Evolutionary conservation across 1,284 basidiomycete species (phyloP).

Genomic region (Sphagnurus paluster): DNA sequence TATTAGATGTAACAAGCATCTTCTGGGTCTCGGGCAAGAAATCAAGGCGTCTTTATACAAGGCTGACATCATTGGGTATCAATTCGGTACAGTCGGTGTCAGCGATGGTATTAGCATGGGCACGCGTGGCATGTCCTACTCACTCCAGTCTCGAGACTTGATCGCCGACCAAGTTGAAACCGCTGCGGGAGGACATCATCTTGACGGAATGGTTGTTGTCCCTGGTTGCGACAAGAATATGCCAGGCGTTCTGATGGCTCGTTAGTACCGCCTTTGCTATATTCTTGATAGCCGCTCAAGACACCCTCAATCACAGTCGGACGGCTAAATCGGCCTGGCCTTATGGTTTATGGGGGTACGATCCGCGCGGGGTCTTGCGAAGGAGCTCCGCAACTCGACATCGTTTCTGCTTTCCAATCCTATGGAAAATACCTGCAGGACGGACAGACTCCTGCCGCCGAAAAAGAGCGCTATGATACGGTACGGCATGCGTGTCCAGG

Average conservation of each 20-base stretch:
- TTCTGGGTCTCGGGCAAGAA: conserved; percentile 85
- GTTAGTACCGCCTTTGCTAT: conserved; percentile 52
- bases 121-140: conserved; percentile 90
- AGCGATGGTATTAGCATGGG: conserved; percentile 99
- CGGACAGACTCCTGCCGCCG: conserved; percentile 82
- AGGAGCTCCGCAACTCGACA: conserved; percentile 79
- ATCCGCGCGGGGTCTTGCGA: conserved; percentile 90
- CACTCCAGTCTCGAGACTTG: conserved; percentile 92
- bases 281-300: conserved; percentile 19
- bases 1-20: conserved; percentile 86
- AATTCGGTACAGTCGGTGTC: conserved; percentile 96
- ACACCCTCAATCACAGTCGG: conserved; percentile 58
- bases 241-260: conserved; percentile 93
- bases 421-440: conserved; percentile 93
- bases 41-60: conserved; percentile 81
- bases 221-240: conserved; percentile 99
- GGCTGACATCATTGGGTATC: conserved; percentile 87
- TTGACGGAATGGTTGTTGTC: conserved; percentile 97
- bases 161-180: conserved; percentile 97
- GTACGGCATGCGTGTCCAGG: conserved; percentile 93
- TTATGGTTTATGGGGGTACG: conserved; percentile 97
- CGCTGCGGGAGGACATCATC: conserved; percentile 95
- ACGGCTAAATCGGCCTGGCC: conserved; percentile 88
- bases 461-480: conserved; percentile 79
- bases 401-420: conserved; percentile 94